Evolutionary conservation across 768 basidiomycete species (phyloP).

Genomic region (Hortiboletus flavorubellus): DNA sequence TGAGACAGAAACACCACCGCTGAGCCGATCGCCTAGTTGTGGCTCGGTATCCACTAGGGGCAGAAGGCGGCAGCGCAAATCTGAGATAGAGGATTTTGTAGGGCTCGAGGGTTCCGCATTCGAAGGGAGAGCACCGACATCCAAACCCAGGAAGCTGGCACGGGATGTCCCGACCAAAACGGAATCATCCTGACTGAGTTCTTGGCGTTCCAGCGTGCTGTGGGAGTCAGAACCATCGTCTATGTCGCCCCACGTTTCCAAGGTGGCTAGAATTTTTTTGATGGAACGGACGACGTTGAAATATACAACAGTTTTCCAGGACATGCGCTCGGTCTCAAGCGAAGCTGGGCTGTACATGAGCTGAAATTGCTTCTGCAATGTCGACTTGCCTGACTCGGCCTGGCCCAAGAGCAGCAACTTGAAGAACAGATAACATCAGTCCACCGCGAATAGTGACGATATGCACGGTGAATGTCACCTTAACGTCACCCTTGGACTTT

Average conservation of each 20-base stretch:
- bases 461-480: conserved; percentile 39
- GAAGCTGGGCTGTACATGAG: conserved; percentile 76
- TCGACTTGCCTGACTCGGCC: conserved; percentile 76
- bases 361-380: conserved; percentile 76
- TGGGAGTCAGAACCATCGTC: conserved; percentile 49
- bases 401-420: conserved; percentile 75
- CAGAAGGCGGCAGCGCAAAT: conserved; percentile 56
- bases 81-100: conserved; percentile 39
- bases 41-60: conserved; percentile 60
- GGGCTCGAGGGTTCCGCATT: conserved; percentile 14
- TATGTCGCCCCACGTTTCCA: conserved; percentile 60
- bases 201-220: conserved; percentile 32
- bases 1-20: conserved; percentile 68
- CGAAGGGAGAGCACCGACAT: conserved; percentile 6
- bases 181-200: conserved; percentile 26
- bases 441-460: neutral
- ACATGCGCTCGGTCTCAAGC: conserved; percentile 63
- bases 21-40: conserved; percentile 66
- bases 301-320: conserved; percentile 72
- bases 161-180: conserved; percentile 14
- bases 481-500: conserved; percentile 70
- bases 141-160: conserved; percentile 8
- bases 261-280: conserved; percentile 61
- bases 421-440: conserved; percentile 20
- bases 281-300: conserved; percentile 73